Conservation (phyloP, 176 grass and related monocot genomes). For the Bromus sterilis region DNA sequence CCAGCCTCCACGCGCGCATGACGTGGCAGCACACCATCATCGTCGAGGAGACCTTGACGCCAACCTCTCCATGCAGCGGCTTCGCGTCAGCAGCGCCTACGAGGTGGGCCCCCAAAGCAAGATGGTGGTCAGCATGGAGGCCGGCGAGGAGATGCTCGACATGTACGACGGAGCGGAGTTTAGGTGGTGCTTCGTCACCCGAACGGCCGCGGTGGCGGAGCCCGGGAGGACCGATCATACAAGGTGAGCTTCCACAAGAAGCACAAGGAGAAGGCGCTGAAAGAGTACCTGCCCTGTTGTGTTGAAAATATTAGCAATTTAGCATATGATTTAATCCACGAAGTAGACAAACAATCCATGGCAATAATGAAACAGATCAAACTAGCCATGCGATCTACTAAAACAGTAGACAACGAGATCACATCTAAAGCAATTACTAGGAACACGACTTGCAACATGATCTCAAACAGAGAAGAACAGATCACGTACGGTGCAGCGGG, state of each 20-base stretch:
- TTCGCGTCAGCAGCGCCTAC: slow-evolving; percentile 34
- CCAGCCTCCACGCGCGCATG: slow-evolving; percentile 16
- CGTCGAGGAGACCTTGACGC: slow-evolving; percentile 38
- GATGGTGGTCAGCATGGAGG: slow-evolving; percentile 41
- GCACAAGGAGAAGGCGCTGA: slow-evolving; percentile 54
- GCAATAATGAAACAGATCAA: no score
- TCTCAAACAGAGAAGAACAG: no score
- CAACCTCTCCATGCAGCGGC: slow-evolving; percentile 11
- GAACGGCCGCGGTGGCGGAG: not conserved
- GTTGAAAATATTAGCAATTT: no score
- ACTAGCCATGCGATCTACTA: no score
- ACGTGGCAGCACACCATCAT: slow-evolving; percentile 40
- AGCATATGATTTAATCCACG: no score
- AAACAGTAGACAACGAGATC: no score
- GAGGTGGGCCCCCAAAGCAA: slow-evolving; percentile 11
- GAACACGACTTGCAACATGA: no score
- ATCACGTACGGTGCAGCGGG: no score
- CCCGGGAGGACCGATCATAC: slow-evolving; percentile 20
- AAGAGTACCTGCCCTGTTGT: slow-evolving; percentile 63
- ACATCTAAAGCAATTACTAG: no score
- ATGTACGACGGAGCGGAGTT: slow-evolving; percentile 41
- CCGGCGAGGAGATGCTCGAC: slow-evolving; percentile 50
- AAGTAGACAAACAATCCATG: no score
- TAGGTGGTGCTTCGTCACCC: slow-evolving; percentile 28
- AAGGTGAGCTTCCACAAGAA: slow-evolving; percentile 66